Percentiles rank a stretch among this genome's conserved stretches.
Evolutionary conservation across 2,329 filamentous ascomycete genomes (phyloP).

Genomic region (Trichoderma asperellum): DNA sequence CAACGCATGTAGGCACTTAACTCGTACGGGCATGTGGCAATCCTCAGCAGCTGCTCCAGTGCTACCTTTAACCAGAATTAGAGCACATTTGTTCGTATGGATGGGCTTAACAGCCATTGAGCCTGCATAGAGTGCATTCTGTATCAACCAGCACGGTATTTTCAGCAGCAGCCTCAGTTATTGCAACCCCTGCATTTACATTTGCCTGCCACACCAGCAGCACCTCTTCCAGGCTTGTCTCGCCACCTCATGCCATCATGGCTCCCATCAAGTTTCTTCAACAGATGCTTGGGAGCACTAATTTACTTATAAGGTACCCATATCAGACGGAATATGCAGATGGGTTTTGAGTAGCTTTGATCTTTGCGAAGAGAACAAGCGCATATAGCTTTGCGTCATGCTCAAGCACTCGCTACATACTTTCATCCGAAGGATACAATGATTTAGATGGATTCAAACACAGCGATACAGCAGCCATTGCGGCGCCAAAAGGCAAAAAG

Average conservation of each 20-base stretch:
- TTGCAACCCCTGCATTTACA: background rate
- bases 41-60: background rate
- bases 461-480: background rate
- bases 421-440: background rate
- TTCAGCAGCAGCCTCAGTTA: background rate
- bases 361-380: background rate
- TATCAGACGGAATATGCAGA: background rate
- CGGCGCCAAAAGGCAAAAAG: background rate
- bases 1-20: background rate
- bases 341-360: background rate
- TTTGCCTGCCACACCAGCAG: background rate
- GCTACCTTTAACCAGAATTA: background rate
- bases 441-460: background rate
- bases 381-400: background rate
- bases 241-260: background rate
- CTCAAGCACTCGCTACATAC: background rate
- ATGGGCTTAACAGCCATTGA: background rate
- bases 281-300: background rate
- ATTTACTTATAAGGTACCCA: background rate
- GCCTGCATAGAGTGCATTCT: background rate
- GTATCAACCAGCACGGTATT: background rate
- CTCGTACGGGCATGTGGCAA: background rate
- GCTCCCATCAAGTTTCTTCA: background rate
- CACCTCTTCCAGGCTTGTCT: background rate
- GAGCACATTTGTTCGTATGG: background rate